Conservation (phyloP, 1,284 basidiomycete genomes). For the Moesziomyces sp. region DNA sequence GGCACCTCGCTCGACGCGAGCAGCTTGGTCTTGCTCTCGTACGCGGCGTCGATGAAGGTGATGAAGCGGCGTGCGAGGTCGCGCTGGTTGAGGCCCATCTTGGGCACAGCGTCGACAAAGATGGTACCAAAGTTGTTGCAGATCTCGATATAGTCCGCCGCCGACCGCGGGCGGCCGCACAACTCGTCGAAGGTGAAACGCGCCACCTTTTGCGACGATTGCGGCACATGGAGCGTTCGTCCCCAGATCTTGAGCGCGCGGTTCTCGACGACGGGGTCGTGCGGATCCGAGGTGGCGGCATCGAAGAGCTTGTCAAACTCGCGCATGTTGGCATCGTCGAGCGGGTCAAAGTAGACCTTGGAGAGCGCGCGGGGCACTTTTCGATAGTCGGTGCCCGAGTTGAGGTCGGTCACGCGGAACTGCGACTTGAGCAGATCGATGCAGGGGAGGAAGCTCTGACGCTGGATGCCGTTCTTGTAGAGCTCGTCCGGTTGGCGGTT, state of each 20-base stretch:
- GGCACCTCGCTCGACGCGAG: conserved; percentile 60
- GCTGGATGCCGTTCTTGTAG: conserved; percentile 98
- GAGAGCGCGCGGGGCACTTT: conserved; percentile 72
- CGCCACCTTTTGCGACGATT: conserved; percentile 74
- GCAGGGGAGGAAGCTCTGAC: conserved; percentile 93
- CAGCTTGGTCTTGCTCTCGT: conserved; percentile 65
- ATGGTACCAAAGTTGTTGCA: conserved; percentile 87
- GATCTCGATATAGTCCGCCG: conserved; percentile 95
- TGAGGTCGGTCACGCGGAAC: conserved; percentile 88
- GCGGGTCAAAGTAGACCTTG: conserved; percentile 88
- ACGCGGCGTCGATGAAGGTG: conserved; percentile 91
- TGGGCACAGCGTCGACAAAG: conserved; percentile 85
- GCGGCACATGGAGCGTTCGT: conserved; percentile 79
- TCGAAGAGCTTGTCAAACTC: conserved; percentile 86
- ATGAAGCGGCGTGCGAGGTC: conserved; percentile 92
- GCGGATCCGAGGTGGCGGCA: conserved; percentile 74
- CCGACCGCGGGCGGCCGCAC: conserved; percentile 88
- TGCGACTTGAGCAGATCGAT: conserved; percentile 90
- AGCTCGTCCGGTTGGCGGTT: conserved; percentile 97
- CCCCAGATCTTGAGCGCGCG: conserved; percentile 88
- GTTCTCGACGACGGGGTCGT: conserved; percentile 74
- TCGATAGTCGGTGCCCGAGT: conserved; percentile 86
- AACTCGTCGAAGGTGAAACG: conserved; percentile 88
- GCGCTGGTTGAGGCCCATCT: conserved; percentile 86
- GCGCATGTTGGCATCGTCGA: conserved; percentile 74